Evolutionary conservation across 75 land plant species (phyloP).

Genomic region (Sequoia sempervirens): DNA sequence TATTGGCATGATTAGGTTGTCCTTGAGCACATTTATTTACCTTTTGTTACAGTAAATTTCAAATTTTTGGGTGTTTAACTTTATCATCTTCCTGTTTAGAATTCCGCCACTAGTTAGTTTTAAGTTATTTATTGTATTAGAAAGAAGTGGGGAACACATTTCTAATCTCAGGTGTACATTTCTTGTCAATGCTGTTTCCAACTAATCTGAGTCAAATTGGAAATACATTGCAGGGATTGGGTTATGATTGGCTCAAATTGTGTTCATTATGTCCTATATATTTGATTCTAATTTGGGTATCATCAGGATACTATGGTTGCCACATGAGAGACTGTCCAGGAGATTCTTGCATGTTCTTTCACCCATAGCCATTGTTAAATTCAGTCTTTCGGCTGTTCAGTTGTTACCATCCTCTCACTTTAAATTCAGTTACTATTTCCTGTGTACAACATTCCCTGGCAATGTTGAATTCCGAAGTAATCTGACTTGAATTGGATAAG

Average conservation of each 20-base stretch:
- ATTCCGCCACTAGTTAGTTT: background rate
- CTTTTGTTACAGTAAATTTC: background rate
- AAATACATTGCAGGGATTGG: too few relatives aligned
- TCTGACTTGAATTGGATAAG: background rate
- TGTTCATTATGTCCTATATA: too few relatives aligned
- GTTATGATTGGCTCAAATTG: too few relatives aligned
- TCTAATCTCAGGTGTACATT: background rate
- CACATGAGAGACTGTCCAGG: too few relatives aligned
- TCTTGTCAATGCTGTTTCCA: background rate
- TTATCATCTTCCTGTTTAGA: background rate
- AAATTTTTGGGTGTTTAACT: background rate
- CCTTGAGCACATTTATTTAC: background rate
- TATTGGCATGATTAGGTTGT: background rate
- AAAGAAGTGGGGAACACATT: background rate
- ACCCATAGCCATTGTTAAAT: background rate
- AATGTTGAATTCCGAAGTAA: background rate
- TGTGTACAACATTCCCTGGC: background rate
- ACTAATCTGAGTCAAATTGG: background rate
- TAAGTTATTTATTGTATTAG: background rate
- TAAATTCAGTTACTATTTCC: background rate
- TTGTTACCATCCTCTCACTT: background rate
- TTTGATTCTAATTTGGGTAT: too few relatives aligned
- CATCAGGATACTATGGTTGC: too few relatives aligned
- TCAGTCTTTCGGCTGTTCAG: background rate
- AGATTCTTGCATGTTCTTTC: too few relatives aligned